These are phyloP conservation scores for Colletotrichum cuscutae DNA, from an alignment of 2,329 filamentous ascomycete genomes.

Conservation along the genomic window DNA sequence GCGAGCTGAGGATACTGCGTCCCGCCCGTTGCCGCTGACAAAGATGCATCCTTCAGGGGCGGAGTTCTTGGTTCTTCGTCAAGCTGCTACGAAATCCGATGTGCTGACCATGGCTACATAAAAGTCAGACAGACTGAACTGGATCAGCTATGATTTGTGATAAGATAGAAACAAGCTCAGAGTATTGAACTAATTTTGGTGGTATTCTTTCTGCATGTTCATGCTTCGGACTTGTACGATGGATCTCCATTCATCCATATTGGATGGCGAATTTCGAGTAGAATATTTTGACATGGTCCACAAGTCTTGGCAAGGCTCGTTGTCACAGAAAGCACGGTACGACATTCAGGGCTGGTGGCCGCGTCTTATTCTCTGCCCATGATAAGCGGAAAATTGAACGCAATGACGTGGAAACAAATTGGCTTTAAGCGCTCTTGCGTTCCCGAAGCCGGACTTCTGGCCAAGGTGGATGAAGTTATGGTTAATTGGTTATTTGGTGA, in stretches of 20 bases:
- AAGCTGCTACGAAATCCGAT: background rate
- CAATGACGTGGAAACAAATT: constrained; percentile 13
- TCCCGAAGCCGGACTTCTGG: background rate
- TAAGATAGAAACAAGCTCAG: constrained; percentile 6
- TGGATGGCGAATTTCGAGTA: background rate
- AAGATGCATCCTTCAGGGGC: constrained; percentile 1
- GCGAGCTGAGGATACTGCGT: background rate
- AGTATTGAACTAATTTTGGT: background rate
- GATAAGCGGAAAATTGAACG: background rate
- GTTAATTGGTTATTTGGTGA: background rate
- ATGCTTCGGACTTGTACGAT: background rate
- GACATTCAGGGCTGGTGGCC: background rate
- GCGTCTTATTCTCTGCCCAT: too few species aligned
- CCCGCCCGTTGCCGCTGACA: constrained; percentile 7
- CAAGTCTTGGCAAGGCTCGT: background rate
- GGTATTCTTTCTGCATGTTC: background rate
- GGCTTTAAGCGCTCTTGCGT: background rate
- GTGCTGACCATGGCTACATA: background rate
- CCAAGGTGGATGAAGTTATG: background rate
- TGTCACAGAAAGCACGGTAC: background rate
- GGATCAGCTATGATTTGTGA: background rate
- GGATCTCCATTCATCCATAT: background rate
- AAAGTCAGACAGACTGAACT: background rate
- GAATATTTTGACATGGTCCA: background rate
- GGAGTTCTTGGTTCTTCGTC: background rate